Conservation (phyloP, 2,329 filamentous ascomycete species). For the Neonectria punicea region DNA sequence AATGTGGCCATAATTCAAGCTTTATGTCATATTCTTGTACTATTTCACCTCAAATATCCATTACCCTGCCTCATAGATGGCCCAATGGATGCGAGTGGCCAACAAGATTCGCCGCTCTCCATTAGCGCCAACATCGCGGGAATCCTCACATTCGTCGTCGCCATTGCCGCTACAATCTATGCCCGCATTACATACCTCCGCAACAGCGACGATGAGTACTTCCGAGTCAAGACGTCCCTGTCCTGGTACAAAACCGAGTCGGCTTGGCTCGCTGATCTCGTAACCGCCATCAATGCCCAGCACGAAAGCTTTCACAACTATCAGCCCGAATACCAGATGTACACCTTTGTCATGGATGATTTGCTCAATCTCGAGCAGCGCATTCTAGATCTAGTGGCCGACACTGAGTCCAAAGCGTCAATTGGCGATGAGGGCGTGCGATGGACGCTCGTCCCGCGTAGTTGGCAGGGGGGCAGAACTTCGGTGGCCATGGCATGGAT, state of each 20-base stretch:
- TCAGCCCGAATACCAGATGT: constrained; percentile 58
- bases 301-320: constrained; percentile 36
- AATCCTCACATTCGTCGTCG: constrained; percentile 60
- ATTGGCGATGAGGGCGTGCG: constrained; percentile 34
- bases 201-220: constrained; percentile 59
- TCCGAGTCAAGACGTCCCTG: constrained; percentile 57
- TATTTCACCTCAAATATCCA: not conserved
- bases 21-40: not conserved
- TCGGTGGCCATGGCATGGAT: constrained; percentile 58
- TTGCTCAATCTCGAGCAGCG: constrained; percentile 55
- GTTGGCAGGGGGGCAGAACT: constrained; percentile 50
- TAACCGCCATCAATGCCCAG: constrained; percentile 45
- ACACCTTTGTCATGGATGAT: constrained; percentile 59
- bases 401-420: constrained; percentile 50
- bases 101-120: constrained; percentile 56
- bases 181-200: constrained; percentile 57
- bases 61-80: not conserved
- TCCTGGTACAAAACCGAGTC: constrained; percentile 62
- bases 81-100: constrained; percentile 39
- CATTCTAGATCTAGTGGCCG: constrained; percentile 56
- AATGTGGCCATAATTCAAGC: not conserved
- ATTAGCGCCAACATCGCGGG: constrained; percentile 56
- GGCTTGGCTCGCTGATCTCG: constrained; percentile 56
- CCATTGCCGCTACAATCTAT: constrained; percentile 55
- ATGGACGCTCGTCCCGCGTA: constrained; percentile 53